Evolutionary conservation across 2,329 filamentous ascomycete genomes (phyloP).

Genomic region (Oidium heveae): DNA sequence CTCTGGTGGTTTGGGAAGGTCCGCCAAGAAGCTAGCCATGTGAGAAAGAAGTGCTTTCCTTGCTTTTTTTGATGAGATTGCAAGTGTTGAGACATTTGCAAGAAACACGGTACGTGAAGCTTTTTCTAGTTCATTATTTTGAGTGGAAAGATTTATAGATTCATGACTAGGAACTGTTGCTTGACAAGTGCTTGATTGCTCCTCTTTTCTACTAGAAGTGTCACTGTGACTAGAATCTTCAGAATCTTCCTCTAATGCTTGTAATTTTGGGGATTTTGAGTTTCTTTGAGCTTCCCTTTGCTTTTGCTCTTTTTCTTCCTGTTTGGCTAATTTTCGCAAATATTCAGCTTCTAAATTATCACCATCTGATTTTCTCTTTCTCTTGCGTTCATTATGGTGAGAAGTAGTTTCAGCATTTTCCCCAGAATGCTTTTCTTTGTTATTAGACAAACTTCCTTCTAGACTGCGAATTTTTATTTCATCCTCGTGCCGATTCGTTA

Average conservation of each 20-base stretch:
- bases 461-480: neutral
- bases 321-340: conserved; percentile 34
- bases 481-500: too few relatives aligned
- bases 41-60: conserved; percentile 58
- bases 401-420: too few relatives aligned
- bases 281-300: conserved; percentile 18
- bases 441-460: neutral
- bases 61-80: conserved; percentile 57
- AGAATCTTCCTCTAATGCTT: conserved; percentile 13
- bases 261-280: conserved; percentile 26
- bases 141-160: conserved; percentile 26
- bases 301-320: conserved; percentile 29
- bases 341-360: conserved; percentile 48
- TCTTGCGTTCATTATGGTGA: conserved; percentile 22
- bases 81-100: conserved; percentile 64
- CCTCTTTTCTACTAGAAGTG: conserved; percentile 7
- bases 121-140: conserved; percentile 48
- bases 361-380: conserved; percentile 37
- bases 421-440: conserved; percentile 1
- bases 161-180: conserved; percentile 24
- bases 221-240: conserved; percentile 9
- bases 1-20: conserved; percentile 20
- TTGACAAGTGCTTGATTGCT: conserved; percentile 14
- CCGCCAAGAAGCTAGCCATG: conserved; percentile 48
- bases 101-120: conserved; percentile 78